These are phyloP conservation scores for Sodiomyces alkalinus DNA, from an alignment of 2,329 filamentous ascomycete genomes.

Conservation along the genomic window DNA sequence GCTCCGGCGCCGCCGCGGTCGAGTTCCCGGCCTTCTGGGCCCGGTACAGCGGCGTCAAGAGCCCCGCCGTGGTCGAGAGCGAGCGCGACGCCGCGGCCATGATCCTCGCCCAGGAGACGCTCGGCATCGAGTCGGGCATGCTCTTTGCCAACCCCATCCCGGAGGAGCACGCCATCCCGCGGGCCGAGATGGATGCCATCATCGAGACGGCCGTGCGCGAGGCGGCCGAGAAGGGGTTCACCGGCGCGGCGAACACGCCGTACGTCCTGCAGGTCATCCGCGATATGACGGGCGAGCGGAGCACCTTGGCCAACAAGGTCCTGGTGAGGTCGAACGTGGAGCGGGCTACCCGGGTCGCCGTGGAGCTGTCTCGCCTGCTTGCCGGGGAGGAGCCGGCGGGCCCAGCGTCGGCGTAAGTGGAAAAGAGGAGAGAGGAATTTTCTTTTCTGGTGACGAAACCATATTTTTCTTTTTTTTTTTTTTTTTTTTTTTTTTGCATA, in stretches of 20 bases:
- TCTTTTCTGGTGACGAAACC: too few relatives aligned
- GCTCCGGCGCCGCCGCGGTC: conserved; percentile 48
- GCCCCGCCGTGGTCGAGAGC: conserved; percentile 58
- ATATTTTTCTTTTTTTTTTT: too few relatives aligned
- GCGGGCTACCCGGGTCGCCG: conserved; percentile 37
- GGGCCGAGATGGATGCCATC: conserved; percentile 51
- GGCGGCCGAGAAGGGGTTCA: conserved; percentile 47
- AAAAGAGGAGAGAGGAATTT: too few relatives aligned
- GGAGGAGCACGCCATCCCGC: conserved; percentile 50
- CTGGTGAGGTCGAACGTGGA: conserved; percentile 38
- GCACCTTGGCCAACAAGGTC: conserved; percentile 58
- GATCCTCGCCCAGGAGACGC: conserved; percentile 59
- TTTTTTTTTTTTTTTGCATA: too few relatives aligned
- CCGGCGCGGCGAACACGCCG: conserved; percentile 68
- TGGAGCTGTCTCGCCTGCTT: conserved; percentile 27
- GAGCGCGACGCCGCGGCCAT: conserved; percentile 82
- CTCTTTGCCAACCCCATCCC: conserved; percentile 85
- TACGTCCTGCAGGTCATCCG: conserved; percentile 69
- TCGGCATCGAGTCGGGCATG: conserved; percentile 64
- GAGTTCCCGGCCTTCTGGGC: conserved; percentile 93
- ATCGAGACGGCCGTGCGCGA: conserved; percentile 55
- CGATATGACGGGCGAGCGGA: conserved; percentile 57
- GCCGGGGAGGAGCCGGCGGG: conserved; percentile 2
- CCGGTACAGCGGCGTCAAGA: conserved; percentile 68
- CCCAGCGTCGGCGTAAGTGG: conserved; percentile 7